phyloP scores from a whole-genome alignment of 345 rosid species.

The Passiflora organensis region DNA sequence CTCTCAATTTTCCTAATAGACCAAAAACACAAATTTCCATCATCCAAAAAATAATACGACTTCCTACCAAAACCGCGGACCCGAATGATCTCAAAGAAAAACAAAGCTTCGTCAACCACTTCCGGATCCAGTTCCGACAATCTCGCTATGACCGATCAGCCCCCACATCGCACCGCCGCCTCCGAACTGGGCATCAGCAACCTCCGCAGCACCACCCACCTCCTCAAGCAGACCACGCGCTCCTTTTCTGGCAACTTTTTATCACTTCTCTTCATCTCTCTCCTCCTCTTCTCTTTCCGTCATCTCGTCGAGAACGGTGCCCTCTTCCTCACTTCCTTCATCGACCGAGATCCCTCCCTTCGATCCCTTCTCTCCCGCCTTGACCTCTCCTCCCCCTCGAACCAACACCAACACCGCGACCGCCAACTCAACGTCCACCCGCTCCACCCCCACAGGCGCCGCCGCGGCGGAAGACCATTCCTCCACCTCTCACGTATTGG shows the following conservation, averaged over 20 bases:
- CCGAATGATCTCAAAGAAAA: too few relatives aligned
- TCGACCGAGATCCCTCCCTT: conserved; percentile 84
- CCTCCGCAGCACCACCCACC: conserved; percentile 58
- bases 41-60: too few relatives aligned
- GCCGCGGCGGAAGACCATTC: conserved; percentile 60
- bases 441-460: conserved; percentile 18
- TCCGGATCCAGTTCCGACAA: too few relatives aligned
- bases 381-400: conserved; percentile 39
- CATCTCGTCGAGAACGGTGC: conserved; percentile 68
- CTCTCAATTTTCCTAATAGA: too few relatives aligned
- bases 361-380: conserved; percentile 79
- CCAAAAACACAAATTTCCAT: too few relatives aligned
- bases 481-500: conserved; percentile 83
- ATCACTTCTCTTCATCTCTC: conserved; percentile 64
- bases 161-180: conserved; percentile 1
- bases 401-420: conserved; percentile 15
- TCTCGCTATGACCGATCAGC: conserved; percentile 66
- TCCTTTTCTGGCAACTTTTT: conserved; percentile 48
- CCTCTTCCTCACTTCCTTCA: conserved; percentile 53
- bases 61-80: too few relatives aligned
- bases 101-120: too few relatives aligned
- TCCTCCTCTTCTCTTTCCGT: conserved; percentile 78
- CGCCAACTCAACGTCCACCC: conserved; percentile 21
- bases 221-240: conserved; percentile 43
- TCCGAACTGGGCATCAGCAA: conserved; percentile 40